Evolutionary conservation across 371 early-diverging fungal genomes (phyloP).

Genomic region (Homolaphlyctis polyrhiza): DNA sequence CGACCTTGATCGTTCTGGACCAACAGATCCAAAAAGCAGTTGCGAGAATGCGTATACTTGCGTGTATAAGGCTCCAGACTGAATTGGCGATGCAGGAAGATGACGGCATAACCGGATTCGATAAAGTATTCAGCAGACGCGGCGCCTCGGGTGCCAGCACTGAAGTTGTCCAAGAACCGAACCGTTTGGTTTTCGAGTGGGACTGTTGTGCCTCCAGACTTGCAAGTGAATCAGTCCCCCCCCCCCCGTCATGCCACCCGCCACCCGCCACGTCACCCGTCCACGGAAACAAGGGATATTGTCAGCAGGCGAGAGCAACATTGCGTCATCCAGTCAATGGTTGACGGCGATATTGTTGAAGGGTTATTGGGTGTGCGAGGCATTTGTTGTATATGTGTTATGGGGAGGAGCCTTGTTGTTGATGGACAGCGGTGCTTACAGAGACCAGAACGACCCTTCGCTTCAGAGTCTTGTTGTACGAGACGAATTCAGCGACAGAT

Average conservation of each 20-base stretch:
- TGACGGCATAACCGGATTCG: constrained; percentile 87
- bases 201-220: constrained; percentile 95
- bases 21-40: constrained; percentile 80
- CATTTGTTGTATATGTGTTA: not conserved
- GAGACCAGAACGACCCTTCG: constrained; percentile 76
- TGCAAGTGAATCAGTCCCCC: no score
- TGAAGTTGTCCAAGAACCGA: constrained; percentile 98
- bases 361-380: not conserved
- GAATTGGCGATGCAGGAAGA: constrained; percentile 92
- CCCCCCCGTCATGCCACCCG: no score
- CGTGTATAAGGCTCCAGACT: constrained; percentile 89
- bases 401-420: not conserved
- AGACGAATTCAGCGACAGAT: constrained; percentile 65
- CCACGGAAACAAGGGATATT: not conserved
- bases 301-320: not conserved
- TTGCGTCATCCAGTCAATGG: not conserved
- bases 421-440: constrained; percentile 33
- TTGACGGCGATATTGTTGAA: not conserved
- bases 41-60: constrained; percentile 77
- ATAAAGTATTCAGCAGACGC: constrained; percentile 92
- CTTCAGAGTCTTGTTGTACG: constrained; percentile 48
- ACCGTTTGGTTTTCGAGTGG: constrained; percentile 95
- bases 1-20: constrained; percentile 47
- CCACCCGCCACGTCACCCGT: not conserved
- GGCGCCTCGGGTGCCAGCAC: constrained; percentile 94